Conservation (phyloP, 2,329 filamentous ascomycete species). For the Sarocladium oryzae region DNA sequence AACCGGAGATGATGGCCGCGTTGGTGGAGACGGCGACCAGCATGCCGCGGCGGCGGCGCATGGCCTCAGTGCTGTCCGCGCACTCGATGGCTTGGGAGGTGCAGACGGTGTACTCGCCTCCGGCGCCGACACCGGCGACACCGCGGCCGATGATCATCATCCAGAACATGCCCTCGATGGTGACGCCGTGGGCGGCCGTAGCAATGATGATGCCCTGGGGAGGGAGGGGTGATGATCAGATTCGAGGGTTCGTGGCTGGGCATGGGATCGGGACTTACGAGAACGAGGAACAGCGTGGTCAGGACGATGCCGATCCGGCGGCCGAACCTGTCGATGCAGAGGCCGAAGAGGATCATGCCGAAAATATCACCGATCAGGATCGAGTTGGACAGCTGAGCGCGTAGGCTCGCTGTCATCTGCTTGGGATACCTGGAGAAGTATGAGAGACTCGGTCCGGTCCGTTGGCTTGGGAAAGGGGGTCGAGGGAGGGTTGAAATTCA, state of each 20-base stretch:
- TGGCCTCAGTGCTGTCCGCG: constrained; percentile 20
- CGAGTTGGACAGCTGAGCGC: constrained; percentile 32
- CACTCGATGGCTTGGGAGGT: constrained; percentile 13
- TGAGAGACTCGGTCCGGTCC: too few species aligned
- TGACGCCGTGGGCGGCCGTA: constrained; percentile 35
- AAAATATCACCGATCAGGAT: constrained; percentile 35
- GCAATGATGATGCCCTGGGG: constrained; percentile 34
- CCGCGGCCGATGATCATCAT: constrained; percentile 43
- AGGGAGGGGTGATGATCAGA: not conserved
- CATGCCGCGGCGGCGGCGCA: constrained; percentile 22
- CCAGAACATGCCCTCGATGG: constrained; percentile 40
- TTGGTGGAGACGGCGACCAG: constrained; percentile 35
- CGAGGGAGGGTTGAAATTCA: too few species aligned
- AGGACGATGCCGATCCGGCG: constrained; percentile 38
- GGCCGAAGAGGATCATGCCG: constrained; percentile 33
- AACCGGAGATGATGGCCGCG: constrained; percentile 26
- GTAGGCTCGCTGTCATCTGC: constrained; percentile 26
- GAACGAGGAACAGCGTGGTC: constrained; percentile 37
- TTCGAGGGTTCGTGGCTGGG: not conserved
- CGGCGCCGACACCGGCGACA: constrained; percentile 38
- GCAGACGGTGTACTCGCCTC: constrained; percentile 28
- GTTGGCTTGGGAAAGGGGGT: too few species aligned
- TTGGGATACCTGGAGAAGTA: constrained; percentile 15
- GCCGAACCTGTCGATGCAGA: constrained; percentile 39
- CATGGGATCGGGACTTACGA: too few species aligned